phyloP scores from a whole-genome alignment of 1,284 basidiomycete species.

The Xerocomus amazonicus region DNA sequence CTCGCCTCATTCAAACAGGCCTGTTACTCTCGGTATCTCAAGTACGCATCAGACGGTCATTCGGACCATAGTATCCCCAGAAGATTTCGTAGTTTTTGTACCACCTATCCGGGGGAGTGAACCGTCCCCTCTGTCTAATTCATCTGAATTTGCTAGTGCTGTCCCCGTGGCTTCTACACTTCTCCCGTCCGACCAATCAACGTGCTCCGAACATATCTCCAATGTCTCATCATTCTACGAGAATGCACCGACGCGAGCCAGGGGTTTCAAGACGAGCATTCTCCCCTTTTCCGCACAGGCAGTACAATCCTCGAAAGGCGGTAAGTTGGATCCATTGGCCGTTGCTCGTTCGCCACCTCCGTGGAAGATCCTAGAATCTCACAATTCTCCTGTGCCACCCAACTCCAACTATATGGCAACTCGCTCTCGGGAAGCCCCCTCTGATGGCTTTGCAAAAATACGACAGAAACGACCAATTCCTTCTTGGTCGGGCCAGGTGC shows the following conservation, averaged over 20 bases:
- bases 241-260: background rate
- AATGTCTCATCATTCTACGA: conserved; percentile 23
- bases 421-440: background rate
- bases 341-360: conserved; percentile 29
- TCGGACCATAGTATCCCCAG: conserved; percentile 8
- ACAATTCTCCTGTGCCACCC: background rate
- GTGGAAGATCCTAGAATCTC: conserved; percentile 18
- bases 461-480: background rate
- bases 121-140: background rate
- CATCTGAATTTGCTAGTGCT: background rate
- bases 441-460: background rate
- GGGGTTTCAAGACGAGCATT: conserved; percentile 1
- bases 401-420: background rate
- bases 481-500: conserved; percentile 4
- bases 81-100: conserved; percentile 19
- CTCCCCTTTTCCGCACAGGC: conserved; percentile 21
- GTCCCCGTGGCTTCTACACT: background rate
- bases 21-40: background rate
- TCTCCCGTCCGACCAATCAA: background rate
- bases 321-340: conserved; percentile 24
- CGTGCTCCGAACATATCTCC: conserved; percentile 1
- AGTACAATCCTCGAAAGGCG: conserved; percentile 11
- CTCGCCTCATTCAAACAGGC: conserved; percentile 2
- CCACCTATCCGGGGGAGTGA: conserved; percentile 14
- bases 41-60: background rate